Evolutionary conservation across 2,329 filamentous ascomycete genomes (phyloP), one percentile per base, ranked within the genome.

Genomic region (Cercospora sesami): DNA sequence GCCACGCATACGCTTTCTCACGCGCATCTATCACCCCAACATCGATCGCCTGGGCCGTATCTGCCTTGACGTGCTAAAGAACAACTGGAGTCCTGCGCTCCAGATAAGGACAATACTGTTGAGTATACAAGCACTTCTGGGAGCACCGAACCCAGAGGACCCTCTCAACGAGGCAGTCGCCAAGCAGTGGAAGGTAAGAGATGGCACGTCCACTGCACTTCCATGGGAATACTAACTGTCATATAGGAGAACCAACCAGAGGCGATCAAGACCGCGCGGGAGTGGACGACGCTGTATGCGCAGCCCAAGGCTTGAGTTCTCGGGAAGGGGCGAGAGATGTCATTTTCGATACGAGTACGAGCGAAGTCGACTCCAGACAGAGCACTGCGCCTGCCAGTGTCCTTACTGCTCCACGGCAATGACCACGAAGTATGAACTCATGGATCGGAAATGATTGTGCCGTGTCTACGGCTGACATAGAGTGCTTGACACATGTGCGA

Each of bases 21-120:
- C 96, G 75, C 97, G 97, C 83, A 98, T 99, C 80, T 99, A 98
- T 82, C 96, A 99, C 80, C 95, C 95, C 63, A 99, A 99, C 80
- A 97, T 99, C 75, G 95, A 99, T 80, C 96, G 96, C 82, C 88
- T 99, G 2, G 95, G 95, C 69, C 91, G 95, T 69, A 99, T 99
- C 81, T 99, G 96, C 79, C 84, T 99, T 60, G 95, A 99, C 79
- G 95, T 99, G 36, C 83, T 99, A 67, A 99, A 99, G 85, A 97
- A 95, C 80, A 99, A 99, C 86, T 99, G 95, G 95, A 98, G 94
- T 23, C 95, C 95, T 5, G 95, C 96, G 14, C 87, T 99, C 33
- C 95, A 99, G 81, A 99, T 99, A 79, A 90, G 95, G 72, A 99
- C 95, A 6, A 99, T 99, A 73, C 88, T 99, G n/a, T 89, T 99